Conservation (phyloP, 768 basidiomycete genomes). For the Serendipita vermifera region DNA sequence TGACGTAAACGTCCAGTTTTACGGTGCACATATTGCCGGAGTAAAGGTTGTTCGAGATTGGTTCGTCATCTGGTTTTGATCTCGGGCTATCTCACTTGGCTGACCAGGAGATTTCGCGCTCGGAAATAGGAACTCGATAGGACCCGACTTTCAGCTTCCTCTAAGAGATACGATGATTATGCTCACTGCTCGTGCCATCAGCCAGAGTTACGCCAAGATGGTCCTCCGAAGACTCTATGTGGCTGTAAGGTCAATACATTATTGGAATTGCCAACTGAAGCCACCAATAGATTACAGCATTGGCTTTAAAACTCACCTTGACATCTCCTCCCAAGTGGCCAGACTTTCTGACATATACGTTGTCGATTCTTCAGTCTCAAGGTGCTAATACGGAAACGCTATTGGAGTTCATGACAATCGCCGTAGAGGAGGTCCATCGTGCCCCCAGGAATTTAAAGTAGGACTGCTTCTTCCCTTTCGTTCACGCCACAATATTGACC, state of each 20-base stretch:
- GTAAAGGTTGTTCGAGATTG: slow-evolving; percentile 91
- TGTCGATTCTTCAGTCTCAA: slow-evolving; percentile 45
- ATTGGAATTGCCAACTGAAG: slow-evolving; percentile 9
- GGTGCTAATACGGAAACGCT: slow-evolving; percentile 48
- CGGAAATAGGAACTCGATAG: slow-evolving; percentile 55
- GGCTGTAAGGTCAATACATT: slow-evolving; percentile 36
- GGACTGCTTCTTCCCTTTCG: not conserved
- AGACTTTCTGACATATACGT: slow-evolving; percentile 57
- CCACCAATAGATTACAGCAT: slow-evolving; percentile 43
- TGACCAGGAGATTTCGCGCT: slow-evolving; percentile 17
- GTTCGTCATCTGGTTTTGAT: slow-evolving; percentile 28
- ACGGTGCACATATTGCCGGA: slow-evolving; percentile 85
- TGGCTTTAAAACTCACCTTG: slow-evolving; percentile 59
- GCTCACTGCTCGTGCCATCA: slow-evolving; percentile 52
- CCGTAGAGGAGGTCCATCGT: slow-evolving; percentile 65
- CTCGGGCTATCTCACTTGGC: not conserved
- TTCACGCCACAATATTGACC: slow-evolving; percentile 10
- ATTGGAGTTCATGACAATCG: slow-evolving; percentile 69
- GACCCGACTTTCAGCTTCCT: slow-evolving; percentile 40
- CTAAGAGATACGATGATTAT: slow-evolving; percentile 58
- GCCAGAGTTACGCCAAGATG: slow-evolving; percentile 46
- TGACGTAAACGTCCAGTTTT: slow-evolving; percentile 83
- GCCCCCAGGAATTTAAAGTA: slow-evolving; percentile 53
- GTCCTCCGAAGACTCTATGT: slow-evolving; percentile 82
- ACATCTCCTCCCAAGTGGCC: slow-evolving; percentile 51